Percentiles rank a stretch among this genome's conserved stretches.
These are phyloP conservation scores for Pseudogymnoascus sp. DNA, from an alignment of 2,329 filamentous ascomycete species.

Conservation along the genomic window DNA sequence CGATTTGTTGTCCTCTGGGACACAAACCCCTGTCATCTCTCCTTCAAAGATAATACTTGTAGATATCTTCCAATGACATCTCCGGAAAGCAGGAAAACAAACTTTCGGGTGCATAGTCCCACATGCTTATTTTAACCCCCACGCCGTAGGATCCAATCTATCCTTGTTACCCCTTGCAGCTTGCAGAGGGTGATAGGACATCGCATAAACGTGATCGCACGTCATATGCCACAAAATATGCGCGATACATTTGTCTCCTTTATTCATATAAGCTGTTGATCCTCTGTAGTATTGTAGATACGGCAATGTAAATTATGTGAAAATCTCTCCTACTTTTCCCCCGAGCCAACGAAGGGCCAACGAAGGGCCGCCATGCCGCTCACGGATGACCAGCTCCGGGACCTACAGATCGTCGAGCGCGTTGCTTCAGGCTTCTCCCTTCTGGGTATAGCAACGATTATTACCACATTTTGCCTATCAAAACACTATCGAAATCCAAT, in stretches of 20 bases:
- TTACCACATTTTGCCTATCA: constrained; percentile 59
- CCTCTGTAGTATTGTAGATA: background rate
- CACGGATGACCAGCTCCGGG: constrained; percentile 35
- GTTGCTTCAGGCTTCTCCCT: constrained; percentile 62
- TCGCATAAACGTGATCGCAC: background rate
- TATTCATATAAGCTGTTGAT: background rate
- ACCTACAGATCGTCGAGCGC: constrained; percentile 56
- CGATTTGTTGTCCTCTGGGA: background rate
- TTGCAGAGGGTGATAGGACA: background rate
- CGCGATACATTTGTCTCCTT: background rate
- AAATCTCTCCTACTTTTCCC: background rate
- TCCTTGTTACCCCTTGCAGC: background rate
- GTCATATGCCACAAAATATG: background rate
- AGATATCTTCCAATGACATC: background rate
- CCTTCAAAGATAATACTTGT: too few relatives aligned
- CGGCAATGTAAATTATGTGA: background rate
- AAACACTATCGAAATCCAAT: constrained; percentile 70
- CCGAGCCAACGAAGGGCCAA: background rate
- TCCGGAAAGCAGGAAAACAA: background rate
- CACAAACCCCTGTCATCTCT: background rate
- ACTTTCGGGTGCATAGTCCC: background rate
- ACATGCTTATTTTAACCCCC: background rate
- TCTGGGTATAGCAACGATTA: constrained; percentile 61
- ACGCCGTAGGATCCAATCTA: background rate
- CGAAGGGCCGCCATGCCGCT: constrained; percentile 11